A percentile compares a stretch with the other conserved stretches of the same genome.
These are phyloP conservation scores for Conticribra guillardii DNA, from an alignment of 108 stramenopile species.

Conservation along the genomic window DNA sequence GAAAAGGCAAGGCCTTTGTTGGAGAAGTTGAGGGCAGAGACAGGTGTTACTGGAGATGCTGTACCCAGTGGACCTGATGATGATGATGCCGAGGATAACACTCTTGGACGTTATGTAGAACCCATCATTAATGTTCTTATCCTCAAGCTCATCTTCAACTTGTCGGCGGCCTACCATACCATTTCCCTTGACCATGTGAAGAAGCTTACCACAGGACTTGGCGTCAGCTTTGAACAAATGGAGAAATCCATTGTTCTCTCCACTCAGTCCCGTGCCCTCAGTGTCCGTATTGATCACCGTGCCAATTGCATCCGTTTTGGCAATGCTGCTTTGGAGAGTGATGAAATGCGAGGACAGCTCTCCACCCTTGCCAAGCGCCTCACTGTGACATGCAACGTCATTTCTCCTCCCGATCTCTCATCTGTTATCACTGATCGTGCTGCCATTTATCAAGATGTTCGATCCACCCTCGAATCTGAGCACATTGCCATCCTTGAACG, in stretches of 20 bases:
- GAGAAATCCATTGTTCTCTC: conserved; percentile 90
- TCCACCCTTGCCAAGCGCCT: conserved; percentile 74
- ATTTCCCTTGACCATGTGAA: conserved; percentile 88
- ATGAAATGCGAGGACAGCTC: conserved; percentile 80
- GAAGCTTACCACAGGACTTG: conserved; percentile 75
- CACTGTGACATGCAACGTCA: conserved; percentile 53
- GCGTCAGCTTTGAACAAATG: conserved; percentile 85
- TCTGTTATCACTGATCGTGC: conserved; percentile 33
- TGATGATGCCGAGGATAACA: conserved; percentile 53
- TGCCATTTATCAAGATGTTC: conserved; percentile 66
- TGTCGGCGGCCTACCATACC: conserved; percentile 89
- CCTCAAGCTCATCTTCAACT: conserved; percentile 85
- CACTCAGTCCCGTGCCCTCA: conserved; percentile 64
- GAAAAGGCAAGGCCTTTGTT: conserved; percentile 73
- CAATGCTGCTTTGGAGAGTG: conserved; percentile 70
- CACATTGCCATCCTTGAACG: conserved; percentile 78
- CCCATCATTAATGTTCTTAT: conserved; percentile 76
- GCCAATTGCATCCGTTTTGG: conserved; percentile 92
- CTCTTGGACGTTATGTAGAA: conserved; percentile 66
- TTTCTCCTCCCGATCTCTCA: conserved; percentile 53
- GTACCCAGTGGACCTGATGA: conserved; percentile 17
- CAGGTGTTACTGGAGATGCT: conserved; percentile 26
- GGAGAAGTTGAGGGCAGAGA: conserved; percentile 61
- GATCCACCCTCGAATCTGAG: conserved; percentile 73
- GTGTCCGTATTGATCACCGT: conserved; percentile 86